phyloP scores from a whole-genome alignment of 140 eudicot species.

The Bidens hawaiensis region DNA sequence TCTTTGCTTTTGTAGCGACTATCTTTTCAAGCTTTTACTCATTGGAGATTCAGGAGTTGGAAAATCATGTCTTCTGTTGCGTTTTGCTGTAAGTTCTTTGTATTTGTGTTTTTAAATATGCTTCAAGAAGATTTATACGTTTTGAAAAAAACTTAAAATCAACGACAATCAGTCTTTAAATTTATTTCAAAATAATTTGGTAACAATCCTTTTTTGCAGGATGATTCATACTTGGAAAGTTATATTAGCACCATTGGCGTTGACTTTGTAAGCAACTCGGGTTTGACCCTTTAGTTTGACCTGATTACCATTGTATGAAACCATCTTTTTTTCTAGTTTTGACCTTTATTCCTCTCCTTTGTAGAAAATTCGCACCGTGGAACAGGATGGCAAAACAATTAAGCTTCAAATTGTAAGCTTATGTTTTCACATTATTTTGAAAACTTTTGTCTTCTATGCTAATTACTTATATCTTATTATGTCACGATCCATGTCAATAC shows the following conservation, averaged over 20 bases:
- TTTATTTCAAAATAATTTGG: not conserved
- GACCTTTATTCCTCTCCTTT: not conserved
- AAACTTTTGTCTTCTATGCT: not conserved
- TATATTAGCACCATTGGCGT: slow-evolving; percentile 99
- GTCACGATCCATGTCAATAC: not conserved
- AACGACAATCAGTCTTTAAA: not conserved
- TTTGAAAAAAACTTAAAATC: not conserved
- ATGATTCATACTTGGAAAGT: slow-evolving; percentile 93
- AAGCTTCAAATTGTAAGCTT: slow-evolving; percentile 21
- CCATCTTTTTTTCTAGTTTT: not conserved
- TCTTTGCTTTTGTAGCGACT: slow-evolving; percentile 38
- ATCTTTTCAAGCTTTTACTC: slow-evolving; percentile 62
- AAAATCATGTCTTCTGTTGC: slow-evolving; percentile 57
- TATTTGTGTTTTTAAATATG: not conserved
- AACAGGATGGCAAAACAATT: slow-evolving; percentile 20
- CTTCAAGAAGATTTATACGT: not conserved
- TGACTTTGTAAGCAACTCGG: slow-evolving; percentile 74
- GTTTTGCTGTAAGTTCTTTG: slow-evolving; percentile 55
- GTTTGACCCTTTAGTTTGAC: slow-evolving; percentile 1
- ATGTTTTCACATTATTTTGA: not conserved
- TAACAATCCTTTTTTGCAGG: slow-evolving; percentile 40
- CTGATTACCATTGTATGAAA: not conserved
- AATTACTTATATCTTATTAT: not conserved
- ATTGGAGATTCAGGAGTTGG: slow-evolving; percentile 80
- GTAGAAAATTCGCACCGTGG: slow-evolving; percentile 19